Conservation (phyloP, 1,284 basidiomycete genomes). For the Tetrapyrgos nigripes region DNA sequence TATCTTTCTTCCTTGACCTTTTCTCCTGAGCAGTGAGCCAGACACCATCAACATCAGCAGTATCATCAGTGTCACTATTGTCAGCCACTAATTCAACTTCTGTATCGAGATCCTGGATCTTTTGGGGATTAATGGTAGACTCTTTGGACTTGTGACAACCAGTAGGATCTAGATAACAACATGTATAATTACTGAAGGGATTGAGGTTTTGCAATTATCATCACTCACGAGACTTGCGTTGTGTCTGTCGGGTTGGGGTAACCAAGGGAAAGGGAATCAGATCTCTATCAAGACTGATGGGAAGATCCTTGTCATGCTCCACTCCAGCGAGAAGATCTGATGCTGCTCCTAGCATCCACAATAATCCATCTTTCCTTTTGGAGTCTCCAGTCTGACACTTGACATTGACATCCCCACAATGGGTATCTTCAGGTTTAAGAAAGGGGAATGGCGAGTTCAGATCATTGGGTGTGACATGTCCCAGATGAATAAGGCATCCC, state of each 20-base stretch:
- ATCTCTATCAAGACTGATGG: not conserved
- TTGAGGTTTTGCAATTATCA: not conserved
- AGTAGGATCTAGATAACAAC: not conserved
- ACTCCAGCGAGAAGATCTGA: not conserved
- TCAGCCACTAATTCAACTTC: not conserved
- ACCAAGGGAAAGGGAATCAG: not conserved
- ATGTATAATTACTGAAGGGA: not conserved
- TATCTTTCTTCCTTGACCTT: not conserved
- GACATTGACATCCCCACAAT: not conserved
- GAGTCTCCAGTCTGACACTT: not conserved
- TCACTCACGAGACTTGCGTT: not conserved
- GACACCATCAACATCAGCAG: not conserved
- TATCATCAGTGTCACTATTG: not conserved
- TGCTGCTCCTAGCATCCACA: not conserved
- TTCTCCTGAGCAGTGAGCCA: not conserved
- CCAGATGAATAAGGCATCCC: not conserved
- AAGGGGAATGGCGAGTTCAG: too few species aligned
- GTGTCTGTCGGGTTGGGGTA: not conserved
- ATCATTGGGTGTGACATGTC: not conserved
- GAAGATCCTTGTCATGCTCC: not conserved
- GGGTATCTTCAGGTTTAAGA: too few species aligned
- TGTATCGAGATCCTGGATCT: not conserved
- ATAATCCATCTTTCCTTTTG: not conserved
- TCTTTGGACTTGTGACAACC: not conserved
- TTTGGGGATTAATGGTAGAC: not conserved